These are phyloP conservation scores for Hymenoscyphus occultus DNA, from an alignment of 2,329 filamentous ascomycete species.

Conservation along the genomic window DNA sequence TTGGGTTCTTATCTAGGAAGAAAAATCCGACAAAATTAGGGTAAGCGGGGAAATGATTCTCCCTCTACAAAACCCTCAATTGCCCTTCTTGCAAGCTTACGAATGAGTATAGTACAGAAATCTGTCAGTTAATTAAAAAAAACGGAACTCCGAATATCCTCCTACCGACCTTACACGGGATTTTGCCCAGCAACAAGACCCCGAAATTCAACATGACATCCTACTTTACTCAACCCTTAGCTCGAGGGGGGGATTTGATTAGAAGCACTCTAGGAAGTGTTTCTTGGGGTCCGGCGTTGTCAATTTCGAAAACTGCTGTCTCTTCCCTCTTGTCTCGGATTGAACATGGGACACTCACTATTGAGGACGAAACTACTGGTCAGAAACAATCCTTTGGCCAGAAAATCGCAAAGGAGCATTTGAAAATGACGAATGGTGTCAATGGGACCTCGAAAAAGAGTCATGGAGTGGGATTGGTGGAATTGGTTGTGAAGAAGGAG, in stretches of 20 bases:
- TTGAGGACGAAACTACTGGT: conserved; percentile 47
- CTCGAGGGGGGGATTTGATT: conserved; percentile 41
- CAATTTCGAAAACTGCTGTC: conserved; percentile 46
- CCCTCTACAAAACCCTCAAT: neutral
- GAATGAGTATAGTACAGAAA: neutral
- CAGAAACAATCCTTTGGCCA: conserved; percentile 46
- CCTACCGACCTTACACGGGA: neutral
- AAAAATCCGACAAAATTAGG: neutral
- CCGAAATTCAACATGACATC: conserved; percentile 34
- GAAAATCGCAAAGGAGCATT: conserved; percentile 41
- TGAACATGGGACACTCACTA: conserved; percentile 46
- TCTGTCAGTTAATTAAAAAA: neutral
- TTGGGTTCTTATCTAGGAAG: neutral
- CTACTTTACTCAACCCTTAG: conserved; percentile 41
- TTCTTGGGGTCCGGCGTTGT: conserved; percentile 47
- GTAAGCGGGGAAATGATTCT: neutral
- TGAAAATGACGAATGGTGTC: conserved; percentile 38
- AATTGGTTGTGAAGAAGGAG: conserved; percentile 61
- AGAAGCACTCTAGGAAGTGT: conserved; percentile 44
- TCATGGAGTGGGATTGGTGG: conserved; percentile 43
- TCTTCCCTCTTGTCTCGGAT: conserved; percentile 47
- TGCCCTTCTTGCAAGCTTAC: neutral
- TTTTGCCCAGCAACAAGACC: neutral
- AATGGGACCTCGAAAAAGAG: conserved; percentile 39
- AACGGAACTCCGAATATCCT: neutral